A percentile compares a stretch with the other conserved stretches of the same genome.
Conservation (phyloP, 2,329 filamentous ascomycete genomes). For the Aspergillus neoniger region DNA sequence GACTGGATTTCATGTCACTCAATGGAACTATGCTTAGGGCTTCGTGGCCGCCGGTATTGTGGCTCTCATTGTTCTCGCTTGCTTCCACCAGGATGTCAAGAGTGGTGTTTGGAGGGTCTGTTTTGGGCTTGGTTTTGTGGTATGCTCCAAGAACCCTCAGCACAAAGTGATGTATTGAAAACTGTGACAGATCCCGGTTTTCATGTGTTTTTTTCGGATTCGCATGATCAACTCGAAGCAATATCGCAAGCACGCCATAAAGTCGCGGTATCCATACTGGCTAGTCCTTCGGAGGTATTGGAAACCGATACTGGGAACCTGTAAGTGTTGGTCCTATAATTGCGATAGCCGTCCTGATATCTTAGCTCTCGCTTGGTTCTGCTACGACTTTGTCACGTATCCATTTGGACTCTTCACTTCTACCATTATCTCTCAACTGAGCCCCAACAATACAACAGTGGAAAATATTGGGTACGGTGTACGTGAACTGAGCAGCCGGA, state of each 20-base stretch:
- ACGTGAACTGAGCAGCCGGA: background rate
- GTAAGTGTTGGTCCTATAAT: slow-evolving; percentile 12
- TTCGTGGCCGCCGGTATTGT: slow-evolving; percentile 28
- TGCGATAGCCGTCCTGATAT: background rate
- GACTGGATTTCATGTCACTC: background rate
- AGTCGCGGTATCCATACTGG: slow-evolving; percentile 50
- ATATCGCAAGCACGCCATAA: slow-evolving; percentile 51
- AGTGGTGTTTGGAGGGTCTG: slow-evolving; percentile 51
- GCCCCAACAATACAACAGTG: slow-evolving; percentile 44
- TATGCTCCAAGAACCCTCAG: slow-evolving; percentile 8
- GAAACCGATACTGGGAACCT: slow-evolving; percentile 52
- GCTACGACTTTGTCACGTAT: slow-evolving; percentile 58
- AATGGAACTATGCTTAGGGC: slow-evolving; percentile 9
- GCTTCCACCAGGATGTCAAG: slow-evolving; percentile 22
- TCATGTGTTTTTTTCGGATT: slow-evolving; percentile 56
- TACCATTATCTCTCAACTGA: slow-evolving; percentile 52
- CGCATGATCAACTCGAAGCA: slow-evolving; percentile 56
- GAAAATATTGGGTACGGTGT: slow-evolving; percentile 31
- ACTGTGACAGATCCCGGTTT: slow-evolving; percentile 45
- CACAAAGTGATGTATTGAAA: background rate
- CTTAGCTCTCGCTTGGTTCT: slow-evolving; percentile 51
- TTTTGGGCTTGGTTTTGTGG: slow-evolving; percentile 53
- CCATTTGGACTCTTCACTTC: slow-evolving; percentile 59
- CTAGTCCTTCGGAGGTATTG: slow-evolving; percentile 54
- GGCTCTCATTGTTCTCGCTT: slow-evolving; percentile 28